phyloP scores from a whole-genome alignment of 1,284 basidiomycete species.

The Melampsora abietis-canadensis region DNA sequence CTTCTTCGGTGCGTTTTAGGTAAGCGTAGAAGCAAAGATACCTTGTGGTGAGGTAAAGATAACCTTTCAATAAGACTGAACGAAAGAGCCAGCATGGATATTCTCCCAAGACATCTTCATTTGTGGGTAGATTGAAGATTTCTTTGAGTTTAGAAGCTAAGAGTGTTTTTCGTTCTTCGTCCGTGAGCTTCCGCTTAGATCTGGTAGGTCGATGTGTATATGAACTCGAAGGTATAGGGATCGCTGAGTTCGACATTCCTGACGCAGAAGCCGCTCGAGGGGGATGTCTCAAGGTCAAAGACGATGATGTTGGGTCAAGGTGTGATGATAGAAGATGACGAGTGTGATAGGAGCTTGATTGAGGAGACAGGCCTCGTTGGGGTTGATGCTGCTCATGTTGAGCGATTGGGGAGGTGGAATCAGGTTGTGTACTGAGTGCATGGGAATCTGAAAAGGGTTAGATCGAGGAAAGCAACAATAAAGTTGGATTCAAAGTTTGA shows the following conservation, averaged over 20 bases:
- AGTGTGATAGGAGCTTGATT: too few species aligned
- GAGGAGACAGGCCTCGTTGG: too few species aligned
- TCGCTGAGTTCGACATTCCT: background rate
- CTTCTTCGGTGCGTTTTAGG: conserved; percentile 55
- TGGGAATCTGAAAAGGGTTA: too few species aligned
- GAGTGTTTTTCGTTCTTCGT: background rate
- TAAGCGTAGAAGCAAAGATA: conserved; percentile 96
- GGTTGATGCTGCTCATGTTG: too few species aligned
- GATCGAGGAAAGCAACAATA: too few species aligned
- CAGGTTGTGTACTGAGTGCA: too few species aligned
- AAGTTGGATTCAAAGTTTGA: too few species aligned
- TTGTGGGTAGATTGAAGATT: conserved; percentile 13
- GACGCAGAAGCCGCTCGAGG: background rate
- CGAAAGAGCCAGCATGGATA: conserved; percentile 50
- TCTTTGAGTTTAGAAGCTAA: conserved; percentile 5
- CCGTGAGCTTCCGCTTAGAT: background rate
- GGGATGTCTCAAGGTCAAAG: background rate
- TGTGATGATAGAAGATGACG: too few species aligned
- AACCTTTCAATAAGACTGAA: conserved; percentile 73
- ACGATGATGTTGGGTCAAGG: too few species aligned
- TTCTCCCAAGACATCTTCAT: conserved; percentile 48
- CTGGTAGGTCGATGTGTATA: background rate
- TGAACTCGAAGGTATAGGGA: background rate
- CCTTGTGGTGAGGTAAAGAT: conserved; percentile 87
- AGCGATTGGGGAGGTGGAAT: too few species aligned